phyloP scores from a whole-genome alignment of 1,139 yeast species.

The Candida pseudoviswanathii region DNA sequence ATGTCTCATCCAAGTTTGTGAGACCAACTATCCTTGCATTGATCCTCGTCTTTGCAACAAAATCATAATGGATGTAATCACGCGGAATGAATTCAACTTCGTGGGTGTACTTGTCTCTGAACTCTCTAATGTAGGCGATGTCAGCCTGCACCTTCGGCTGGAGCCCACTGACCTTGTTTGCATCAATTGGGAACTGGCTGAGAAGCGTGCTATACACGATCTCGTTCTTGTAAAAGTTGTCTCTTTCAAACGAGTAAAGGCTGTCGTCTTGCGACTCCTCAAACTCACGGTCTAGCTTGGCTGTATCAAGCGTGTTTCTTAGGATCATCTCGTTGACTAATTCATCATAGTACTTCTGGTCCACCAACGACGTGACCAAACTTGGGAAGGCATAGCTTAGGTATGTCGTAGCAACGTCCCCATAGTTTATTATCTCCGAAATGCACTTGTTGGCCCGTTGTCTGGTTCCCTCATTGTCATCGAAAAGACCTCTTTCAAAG shows the following conservation, averaged over 20 bases:
- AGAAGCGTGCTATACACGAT: constrained; percentile 12
- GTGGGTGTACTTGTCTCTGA: not conserved
- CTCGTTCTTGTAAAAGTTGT: constrained; percentile 31
- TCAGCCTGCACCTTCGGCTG: constrained; percentile 10
- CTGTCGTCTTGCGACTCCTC: constrained; percentile 5
- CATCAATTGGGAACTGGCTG: constrained; percentile 3
- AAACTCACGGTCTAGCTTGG: not conserved
- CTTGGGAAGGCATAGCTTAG: constrained; percentile 11
- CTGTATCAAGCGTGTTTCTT: constrained; percentile 11
- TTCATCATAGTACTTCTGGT: constrained; percentile 4
- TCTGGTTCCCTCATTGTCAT: constrained; percentile 62
- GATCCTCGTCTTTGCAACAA: constrained; percentile 7
- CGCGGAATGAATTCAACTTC: constrained; percentile 10
- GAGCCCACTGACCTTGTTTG: not conserved
- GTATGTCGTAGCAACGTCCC: constrained; percentile 13
- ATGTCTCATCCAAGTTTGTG: constrained; percentile 3
- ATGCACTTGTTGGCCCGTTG: constrained; percentile 35
- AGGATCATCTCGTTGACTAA: constrained; percentile 4
- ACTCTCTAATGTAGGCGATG: constrained; percentile 6
- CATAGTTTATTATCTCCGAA: constrained; percentile 22
- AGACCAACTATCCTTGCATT: constrained; percentile 10
- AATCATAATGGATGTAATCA: constrained; percentile 11
- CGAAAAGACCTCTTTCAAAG: constrained; percentile 30
- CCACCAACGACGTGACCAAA: constrained; percentile 4
- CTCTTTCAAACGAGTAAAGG: constrained; percentile 36